Percentiles rank a stretch among this genome's conserved stretches.
phyloP scores from a whole-genome alignment of 2,329 filamentous ascomycete species.

The Botryotinia narcissicola region DNA sequence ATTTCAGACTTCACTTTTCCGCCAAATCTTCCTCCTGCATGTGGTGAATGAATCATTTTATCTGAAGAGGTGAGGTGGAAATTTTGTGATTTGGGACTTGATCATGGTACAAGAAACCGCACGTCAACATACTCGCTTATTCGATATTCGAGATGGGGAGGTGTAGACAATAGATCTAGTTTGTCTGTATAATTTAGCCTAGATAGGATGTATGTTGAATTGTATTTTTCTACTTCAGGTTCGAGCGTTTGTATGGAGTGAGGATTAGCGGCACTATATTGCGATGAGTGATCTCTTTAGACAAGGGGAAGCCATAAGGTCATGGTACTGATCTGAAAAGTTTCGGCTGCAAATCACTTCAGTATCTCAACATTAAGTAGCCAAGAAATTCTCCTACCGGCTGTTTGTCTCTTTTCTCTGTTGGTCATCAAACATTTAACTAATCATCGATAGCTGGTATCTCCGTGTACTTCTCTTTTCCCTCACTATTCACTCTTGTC shows the following conservation, averaged over 20 bases:
- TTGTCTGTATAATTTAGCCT: not conserved
- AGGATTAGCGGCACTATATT: no score
- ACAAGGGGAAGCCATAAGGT: no score
- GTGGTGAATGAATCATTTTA: not conserved
- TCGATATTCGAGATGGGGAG: not conserved
- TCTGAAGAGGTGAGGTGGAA: not conserved
- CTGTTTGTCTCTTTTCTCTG: no score
- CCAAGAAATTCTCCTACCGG: no score
- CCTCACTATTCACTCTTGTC: conserved; percentile 54
- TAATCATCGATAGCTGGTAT: no score
- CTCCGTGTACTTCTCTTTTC: conserved; percentile 55
- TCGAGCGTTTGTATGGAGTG: not conserved
- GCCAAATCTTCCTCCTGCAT: fast-evolving
- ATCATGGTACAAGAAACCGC: no score
- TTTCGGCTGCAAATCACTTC: no score
- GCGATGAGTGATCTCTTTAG: not conserved
- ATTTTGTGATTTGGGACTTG: not conserved
- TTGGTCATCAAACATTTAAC: no score
- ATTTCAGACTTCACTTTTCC: not conserved
- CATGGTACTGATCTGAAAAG: no score
- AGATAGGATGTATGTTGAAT: fast-evolving
- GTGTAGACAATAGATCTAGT: not conserved
- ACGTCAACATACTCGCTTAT: not conserved
- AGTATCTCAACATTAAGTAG: no score
- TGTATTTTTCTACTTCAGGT: not conserved